These are phyloP conservation scores for Alternaria alternata DNA, from an alignment of 2,329 filamentous ascomycete species.

Conservation along the genomic window DNA sequence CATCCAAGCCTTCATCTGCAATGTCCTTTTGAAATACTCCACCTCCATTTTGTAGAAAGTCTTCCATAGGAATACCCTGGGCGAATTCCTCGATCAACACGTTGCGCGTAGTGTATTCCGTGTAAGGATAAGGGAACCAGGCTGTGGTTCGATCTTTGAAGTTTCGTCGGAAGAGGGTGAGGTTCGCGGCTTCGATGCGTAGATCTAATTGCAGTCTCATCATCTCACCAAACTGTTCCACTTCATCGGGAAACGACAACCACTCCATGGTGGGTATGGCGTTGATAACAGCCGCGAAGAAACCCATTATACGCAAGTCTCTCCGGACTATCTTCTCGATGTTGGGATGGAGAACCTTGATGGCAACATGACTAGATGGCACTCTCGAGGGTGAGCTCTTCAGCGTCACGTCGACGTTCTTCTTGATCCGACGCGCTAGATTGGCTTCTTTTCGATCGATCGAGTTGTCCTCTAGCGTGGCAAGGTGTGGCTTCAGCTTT, in stretches of 20 bases:
- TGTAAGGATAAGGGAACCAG: constrained; percentile 96
- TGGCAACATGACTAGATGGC: constrained; percentile 89
- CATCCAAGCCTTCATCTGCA: constrained; percentile 91
- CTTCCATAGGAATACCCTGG: constrained; percentile 87
- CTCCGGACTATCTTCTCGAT: constrained; percentile 90
- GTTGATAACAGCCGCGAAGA: constrained; percentile 87
- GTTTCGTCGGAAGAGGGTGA: constrained; percentile 86
- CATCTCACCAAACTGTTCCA: constrained; percentile 94
- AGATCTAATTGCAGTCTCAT: constrained; percentile 97
- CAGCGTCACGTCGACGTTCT: constrained; percentile 83
- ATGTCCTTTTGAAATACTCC: constrained; percentile 94
- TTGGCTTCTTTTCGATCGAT: constrained; percentile 61
- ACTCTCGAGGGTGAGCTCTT: constrained; percentile 87
- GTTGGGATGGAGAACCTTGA: constrained; percentile 93
- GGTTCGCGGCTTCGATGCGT: constrained; percentile 90
- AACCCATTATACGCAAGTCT: constrained; percentile 90
- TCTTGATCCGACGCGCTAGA: constrained; percentile 74
- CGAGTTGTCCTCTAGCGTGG: constrained; percentile 67
- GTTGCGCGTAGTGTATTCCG: constrained; percentile 88
- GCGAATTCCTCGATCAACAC: constrained; percentile 96
- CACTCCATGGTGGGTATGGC: constrained; percentile 93
- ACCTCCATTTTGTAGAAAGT: constrained; percentile 90
- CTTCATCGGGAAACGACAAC: constrained; percentile 95
- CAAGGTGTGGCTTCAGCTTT: constrained; percentile 82
- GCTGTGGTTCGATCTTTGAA: constrained; percentile 89